Evolutionary conservation across 257 asterid genomes (phyloP).

Genomic region (Ocimum tenuiflorum): DNA sequence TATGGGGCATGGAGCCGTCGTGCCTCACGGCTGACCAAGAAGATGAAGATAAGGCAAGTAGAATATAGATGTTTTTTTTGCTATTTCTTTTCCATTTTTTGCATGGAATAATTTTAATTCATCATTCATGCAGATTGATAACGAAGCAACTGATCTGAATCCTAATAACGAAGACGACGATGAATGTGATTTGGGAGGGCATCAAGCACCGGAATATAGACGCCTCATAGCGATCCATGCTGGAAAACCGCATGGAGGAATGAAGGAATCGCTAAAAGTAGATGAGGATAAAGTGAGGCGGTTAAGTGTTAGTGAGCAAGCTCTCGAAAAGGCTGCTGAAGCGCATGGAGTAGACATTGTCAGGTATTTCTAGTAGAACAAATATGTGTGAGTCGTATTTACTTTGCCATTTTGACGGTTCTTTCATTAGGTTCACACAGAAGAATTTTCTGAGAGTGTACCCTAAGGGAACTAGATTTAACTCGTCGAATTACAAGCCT

Average conservation of each 20-base stretch:
- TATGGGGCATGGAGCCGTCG: constrained; percentile 83
- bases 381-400: neutral
- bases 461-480: constrained; percentile 76
- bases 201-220: constrained; percentile 48
- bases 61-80: neutral
- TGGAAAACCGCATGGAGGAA: constrained; percentile 60
- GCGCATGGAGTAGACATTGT: constrained; percentile 33
- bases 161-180: constrained; percentile 38
- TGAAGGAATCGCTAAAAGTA: constrained; percentile 49
- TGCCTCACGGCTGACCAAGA: constrained; percentile 41
- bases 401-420: constrained; percentile 11
- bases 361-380: constrained; percentile 28
- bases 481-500: constrained; percentile 81
- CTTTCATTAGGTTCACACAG: constrained; percentile 60
- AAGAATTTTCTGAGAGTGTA: constrained; percentile 67
- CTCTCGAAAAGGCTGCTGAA: constrained; percentile 56
- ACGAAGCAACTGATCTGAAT: constrained; percentile 23
- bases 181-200: constrained; percentile 35
- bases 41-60: constrained; percentile 42
- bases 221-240: constrained; percentile 76
- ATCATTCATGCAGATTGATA: constrained; percentile 26
- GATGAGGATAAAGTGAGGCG: constrained; percentile 49
- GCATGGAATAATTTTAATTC: neutral
- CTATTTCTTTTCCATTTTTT: neutral
- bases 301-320: constrained; percentile 74